Evolutionary conservation across 495 filamentous ascomycete species (phyloP), one percentile per base, ranked within the genome.

Genomic region (Hypoxylon trugodes): DNA sequence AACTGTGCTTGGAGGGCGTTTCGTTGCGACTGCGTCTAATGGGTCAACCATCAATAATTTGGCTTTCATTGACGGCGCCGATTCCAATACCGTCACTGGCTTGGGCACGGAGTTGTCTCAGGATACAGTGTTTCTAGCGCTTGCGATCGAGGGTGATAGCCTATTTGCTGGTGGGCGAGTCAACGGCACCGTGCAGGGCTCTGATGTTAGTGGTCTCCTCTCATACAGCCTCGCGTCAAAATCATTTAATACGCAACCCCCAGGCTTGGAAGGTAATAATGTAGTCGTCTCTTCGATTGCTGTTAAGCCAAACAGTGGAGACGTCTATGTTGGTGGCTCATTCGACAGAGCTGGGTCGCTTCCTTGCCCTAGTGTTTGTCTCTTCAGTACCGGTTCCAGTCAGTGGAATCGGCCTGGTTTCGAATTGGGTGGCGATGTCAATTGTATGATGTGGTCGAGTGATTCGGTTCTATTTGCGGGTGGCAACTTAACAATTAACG

Each of bases 1-100:
- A 22, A 98, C 96, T 3, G 84, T 97, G 22, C 79, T 97, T 33
- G 96, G 90, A 52, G 95, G 95, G 1, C 90, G 93, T 61, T 99
- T 99, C 72, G 84, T 82, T 26, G 87, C 91, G 3, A 86, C 78
- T 12, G 84, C 82, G 19, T 85, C 80, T 37, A 83, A 93, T 65
- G 92, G 89, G 13, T 89, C 88, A 0, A 78, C 78, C 3, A 81
- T 97, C 52, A 76, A 90, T 50, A 97, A 97, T 68, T 80, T 99
- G 12, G 79, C 88, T 24, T 80, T 98, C 69, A 81, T 97, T 53
- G 81, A 86, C 47, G 78, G 79, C 38, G 68, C 75, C 3, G 81
- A 84, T 57, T 76, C 83, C 16, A 74, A 88, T 60, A 75, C 76
- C n/a, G 79, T 96, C 16, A 87, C 83, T 2, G 95, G 95, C 32